phyloP scores from a whole-genome alignment of 2,329 filamentous ascomycete species.

The Ophioceras dolichostomum region DNA sequence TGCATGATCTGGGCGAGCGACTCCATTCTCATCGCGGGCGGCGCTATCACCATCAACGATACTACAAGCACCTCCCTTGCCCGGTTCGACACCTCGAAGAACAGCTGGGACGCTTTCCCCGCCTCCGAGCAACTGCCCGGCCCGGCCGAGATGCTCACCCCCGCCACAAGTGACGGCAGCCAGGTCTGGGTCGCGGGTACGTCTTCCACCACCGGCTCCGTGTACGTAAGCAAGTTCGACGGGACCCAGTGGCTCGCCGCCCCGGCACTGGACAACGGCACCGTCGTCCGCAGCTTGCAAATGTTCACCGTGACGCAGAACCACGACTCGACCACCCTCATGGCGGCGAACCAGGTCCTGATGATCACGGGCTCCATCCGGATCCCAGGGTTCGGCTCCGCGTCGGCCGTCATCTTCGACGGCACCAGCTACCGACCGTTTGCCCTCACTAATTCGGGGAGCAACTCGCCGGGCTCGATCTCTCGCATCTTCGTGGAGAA shows the following conservation, averaged over 20 bases:
- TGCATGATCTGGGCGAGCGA: slow-evolving; percentile 65
- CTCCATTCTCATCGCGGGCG: slow-evolving; percentile 62
- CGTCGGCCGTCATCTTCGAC: slow-evolving; percentile 80
- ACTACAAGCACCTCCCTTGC: slow-evolving; percentile 53
- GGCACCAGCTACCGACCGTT: slow-evolving; percentile 70
- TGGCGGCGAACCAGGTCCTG: slow-evolving; percentile 58
- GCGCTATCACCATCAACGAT: slow-evolving; percentile 57
- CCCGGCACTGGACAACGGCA: slow-evolving; percentile 50
- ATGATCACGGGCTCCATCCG: slow-evolving; percentile 76
- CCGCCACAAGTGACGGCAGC: slow-evolving; percentile 58
- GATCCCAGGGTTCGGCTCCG: slow-evolving; percentile 64
- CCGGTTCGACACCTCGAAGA: slow-evolving; percentile 55
- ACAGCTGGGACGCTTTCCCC: slow-evolving; percentile 54
- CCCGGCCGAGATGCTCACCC: slow-evolving; percentile 62
- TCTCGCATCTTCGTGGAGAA: slow-evolving; percentile 76
- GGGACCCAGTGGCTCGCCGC: slow-evolving; percentile 57
- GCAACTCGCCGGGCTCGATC: slow-evolving; percentile 59
- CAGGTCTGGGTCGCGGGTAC: slow-evolving; percentile 77
- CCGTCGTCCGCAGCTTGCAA: slow-evolving; percentile 68
- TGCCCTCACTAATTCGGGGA: slow-evolving; percentile 58
- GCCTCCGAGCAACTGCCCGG: slow-evolving; percentile 57
- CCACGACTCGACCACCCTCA: slow-evolving; percentile 51
- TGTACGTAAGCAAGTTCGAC: slow-evolving; percentile 75
- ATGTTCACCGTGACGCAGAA: slow-evolving; percentile 59
- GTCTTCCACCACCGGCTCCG: slow-evolving; percentile 46